These are phyloP conservation scores for Aureobasidium sp. DNA, from an alignment of 2,329 filamentous ascomycete genomes.

Conservation along the genomic window DNA sequence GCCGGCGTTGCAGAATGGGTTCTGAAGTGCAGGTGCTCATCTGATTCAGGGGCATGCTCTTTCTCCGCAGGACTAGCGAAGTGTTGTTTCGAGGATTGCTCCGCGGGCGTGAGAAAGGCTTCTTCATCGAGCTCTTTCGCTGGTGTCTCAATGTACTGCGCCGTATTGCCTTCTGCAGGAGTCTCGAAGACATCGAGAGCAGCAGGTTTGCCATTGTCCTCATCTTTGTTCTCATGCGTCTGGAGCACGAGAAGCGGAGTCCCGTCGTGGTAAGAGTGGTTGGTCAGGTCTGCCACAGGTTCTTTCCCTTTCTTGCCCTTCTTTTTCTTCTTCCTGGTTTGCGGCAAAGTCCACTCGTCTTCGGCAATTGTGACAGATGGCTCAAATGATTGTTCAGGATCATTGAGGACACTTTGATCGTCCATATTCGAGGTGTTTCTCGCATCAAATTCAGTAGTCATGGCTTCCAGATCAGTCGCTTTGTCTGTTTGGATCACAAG, in stretches of 20 bases:
- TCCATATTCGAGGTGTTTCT: not conserved
- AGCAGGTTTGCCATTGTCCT: not conserved
- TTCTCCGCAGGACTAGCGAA: not conserved
- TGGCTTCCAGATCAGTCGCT: too few relatives aligned
- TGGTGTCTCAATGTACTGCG: not conserved
- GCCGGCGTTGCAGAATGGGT: not conserved
- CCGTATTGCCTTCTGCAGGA: not conserved
- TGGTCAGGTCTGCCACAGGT: not conserved
- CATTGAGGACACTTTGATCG: not conserved
- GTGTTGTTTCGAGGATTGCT: not conserved
- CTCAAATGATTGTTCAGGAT: not conserved
- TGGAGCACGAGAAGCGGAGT: not conserved
- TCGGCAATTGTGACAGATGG: not conserved
- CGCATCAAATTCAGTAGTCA: not conserved
- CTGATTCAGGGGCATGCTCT: not conserved
- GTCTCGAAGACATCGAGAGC: constrained; percentile 9
- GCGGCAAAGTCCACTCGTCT: constrained; percentile 12
- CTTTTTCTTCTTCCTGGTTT: constrained; percentile 23
- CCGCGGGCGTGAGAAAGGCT: not conserved
- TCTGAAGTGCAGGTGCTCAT: not conserved
- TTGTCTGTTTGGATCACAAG: too few relatives aligned
- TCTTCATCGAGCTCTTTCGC: not conserved
- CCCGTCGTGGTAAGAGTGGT: not conserved
- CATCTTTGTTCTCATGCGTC: not conserved
- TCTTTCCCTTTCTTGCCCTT: constrained; percentile 23